Percentiles rank a stretch among this genome's conserved stretches.
These are phyloP conservation scores for Mortierella sp. DNA, from an alignment of 371 early-diverging fungal species.

Conservation along the genomic window DNA sequence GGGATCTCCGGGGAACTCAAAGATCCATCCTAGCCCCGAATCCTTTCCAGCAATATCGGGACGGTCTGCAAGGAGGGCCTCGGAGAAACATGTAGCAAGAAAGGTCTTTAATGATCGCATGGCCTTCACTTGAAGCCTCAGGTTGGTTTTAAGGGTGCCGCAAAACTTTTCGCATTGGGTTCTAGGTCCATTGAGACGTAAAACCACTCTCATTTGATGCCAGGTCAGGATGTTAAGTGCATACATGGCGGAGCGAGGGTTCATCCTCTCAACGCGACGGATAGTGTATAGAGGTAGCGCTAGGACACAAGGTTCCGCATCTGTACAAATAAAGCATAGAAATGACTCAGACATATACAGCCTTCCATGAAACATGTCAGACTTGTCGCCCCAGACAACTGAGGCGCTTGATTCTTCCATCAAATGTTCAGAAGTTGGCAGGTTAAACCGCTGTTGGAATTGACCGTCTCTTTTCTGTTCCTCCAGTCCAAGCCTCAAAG, in stretches of 20 bases:
- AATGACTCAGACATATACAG: slow-evolving; percentile 88
- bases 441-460: slow-evolving; percentile 80
- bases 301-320: slow-evolving; percentile 70
- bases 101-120: slow-evolving; percentile 90
- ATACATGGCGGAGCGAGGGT: slow-evolving; percentile 58
- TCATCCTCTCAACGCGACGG: slow-evolving; percentile 88
- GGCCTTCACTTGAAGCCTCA: slow-evolving; percentile 71
- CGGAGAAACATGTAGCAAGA: slow-evolving; percentile 81
- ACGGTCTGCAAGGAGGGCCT: slow-evolving; percentile 76
- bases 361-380: slow-evolving; percentile 66
- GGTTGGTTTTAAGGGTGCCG: slow-evolving; percentile 59
- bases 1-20: slow-evolving; percentile 88
- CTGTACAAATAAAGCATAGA: slow-evolving; percentile 82
- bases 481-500: slow-evolving; percentile 66
- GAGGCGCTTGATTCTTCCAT: slow-evolving; percentile 66
- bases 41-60: slow-evolving; percentile 59
- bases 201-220: slow-evolving; percentile 69
- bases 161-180: slow-evolving; percentile 68
- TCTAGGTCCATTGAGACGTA: slow-evolving; percentile 65
- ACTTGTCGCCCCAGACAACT: slow-evolving; percentile 60
- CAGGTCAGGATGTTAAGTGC: slow-evolving; percentile 71
- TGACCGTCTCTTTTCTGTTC: slow-evolving; percentile 84
- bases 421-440: slow-evolving; percentile 77
- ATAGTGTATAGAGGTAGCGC: slow-evolving; percentile 91
- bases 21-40: slow-evolving; percentile 85